These are phyloP conservation scores for Delonix regia DNA, from an alignment of 306 rosid genomes.

Conservation along the genomic window DNA sequence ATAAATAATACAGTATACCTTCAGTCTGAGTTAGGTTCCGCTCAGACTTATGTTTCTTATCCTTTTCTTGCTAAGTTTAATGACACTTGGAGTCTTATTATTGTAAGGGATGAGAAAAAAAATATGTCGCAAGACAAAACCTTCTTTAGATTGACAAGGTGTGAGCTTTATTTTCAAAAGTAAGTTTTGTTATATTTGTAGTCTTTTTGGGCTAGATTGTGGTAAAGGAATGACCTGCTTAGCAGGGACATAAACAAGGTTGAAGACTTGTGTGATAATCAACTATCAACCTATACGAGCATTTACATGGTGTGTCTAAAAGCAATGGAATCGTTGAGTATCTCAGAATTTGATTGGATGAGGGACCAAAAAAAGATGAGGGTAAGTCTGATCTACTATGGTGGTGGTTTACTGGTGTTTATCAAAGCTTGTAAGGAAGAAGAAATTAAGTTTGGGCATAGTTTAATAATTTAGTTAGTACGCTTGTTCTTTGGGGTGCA, in stretches of 20 bases:
- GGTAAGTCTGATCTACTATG: neutral
- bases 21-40: too few relatives aligned
- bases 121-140: neutral
- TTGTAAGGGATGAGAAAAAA: neutral
- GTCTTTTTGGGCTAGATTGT: neutral
- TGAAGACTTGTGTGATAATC: neutral
- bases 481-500: neutral
- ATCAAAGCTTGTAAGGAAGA: neutral
- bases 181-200: neutral
- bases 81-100: neutral
- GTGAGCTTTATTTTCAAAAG: neutral
- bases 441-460: neutral
- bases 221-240: neutral
- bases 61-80: neutral
- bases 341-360: neutral
- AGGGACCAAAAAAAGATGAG: neutral
- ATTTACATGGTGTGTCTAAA: neutral
- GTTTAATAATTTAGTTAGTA: neutral
- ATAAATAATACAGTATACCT: too few relatives aligned
- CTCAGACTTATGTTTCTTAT: neutral
- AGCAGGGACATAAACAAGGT: neutral
- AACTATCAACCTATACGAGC: neutral
- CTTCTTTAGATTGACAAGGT: neutral
- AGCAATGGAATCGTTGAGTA: neutral
- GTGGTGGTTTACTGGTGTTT: neutral